These are phyloP conservation scores for Skeletonema costatum DNA, from an alignment of 108 stramenopile species.

Conservation along the genomic window DNA sequence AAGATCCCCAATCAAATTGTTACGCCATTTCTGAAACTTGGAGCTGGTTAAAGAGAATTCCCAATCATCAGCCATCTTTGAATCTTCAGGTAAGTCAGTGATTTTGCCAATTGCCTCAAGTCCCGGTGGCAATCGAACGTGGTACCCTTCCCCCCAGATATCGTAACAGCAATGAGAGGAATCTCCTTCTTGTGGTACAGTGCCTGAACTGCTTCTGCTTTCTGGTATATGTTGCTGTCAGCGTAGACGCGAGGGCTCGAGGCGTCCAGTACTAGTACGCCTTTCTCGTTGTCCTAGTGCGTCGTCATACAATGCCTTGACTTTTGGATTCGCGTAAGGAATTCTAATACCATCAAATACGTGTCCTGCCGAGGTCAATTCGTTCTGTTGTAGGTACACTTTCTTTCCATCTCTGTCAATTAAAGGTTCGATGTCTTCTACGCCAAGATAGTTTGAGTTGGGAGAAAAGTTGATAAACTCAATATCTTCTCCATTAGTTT, in stretches of 20 bases:
- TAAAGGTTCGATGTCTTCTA: constrained; percentile 26
- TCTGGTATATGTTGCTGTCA: constrained; percentile 14
- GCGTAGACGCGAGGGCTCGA: constrained; percentile 30
- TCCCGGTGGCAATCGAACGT: constrained; percentile 8
- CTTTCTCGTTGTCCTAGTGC: constrained; percentile 17
- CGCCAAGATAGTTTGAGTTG: constrained; percentile 22
- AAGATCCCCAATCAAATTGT: constrained; percentile 4
- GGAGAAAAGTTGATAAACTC: constrained; percentile 28
- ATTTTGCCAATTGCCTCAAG: no score
- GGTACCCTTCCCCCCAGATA: constrained; percentile 7
- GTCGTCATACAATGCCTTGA: constrained; percentile 28
- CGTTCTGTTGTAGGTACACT: constrained; percentile 35
- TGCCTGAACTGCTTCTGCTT: constrained; percentile 22
- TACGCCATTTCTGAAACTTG: not conserved
- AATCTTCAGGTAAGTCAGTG: no score
- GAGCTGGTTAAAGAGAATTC: no score
- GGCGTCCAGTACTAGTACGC: constrained; percentile 33
- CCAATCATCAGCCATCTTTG: no score
- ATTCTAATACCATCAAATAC: not conserved
- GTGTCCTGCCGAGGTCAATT: constrained; percentile 7
- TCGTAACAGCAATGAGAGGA: constrained; percentile 17
- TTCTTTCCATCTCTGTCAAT: constrained; percentile 12
- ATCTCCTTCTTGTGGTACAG: constrained; percentile 3
- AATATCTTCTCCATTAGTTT: constrained; percentile 1
- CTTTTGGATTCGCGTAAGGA: constrained; percentile 30